Evolutionary conservation across 495 filamentous ascomycete species (phyloP), one percentile per base, ranked within the genome.

Genomic region (Bathelium albidoporum): DNA sequence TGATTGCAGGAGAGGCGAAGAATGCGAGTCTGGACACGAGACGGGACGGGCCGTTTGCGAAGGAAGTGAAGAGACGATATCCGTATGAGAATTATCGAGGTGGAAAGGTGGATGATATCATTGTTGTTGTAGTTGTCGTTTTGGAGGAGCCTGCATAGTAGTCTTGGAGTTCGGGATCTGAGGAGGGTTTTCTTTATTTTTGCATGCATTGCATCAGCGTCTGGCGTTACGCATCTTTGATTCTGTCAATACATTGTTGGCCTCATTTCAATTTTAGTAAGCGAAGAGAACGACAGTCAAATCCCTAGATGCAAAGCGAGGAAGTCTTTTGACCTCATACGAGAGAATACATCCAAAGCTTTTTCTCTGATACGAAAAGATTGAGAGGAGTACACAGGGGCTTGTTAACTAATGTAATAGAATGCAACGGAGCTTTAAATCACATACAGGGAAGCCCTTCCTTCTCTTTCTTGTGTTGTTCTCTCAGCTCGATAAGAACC

Each of bases 21-120:
- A 72, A 81, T 16, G 92, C 91, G 18, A 95, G 91, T 71, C 70
- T 86, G 29, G 87, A 96, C 72, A 77, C 78, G 20, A 88, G 85
- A 62, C 74, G 87, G 44, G 89, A 98, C 73, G 90, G 94, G 0
- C 94, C 94, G 32, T 98, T 98, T 73, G 91, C 94, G 11, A 94
- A 87, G 72, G 93, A 96, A 73, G 90, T 96, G 39, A 89, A 93
- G 71, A 88, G 85, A 66, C 84, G 86, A 67, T 93, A 88, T 68
- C 91, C 91, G 0, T 75, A 85, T n/a, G 90, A 95, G 72, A 80
- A 82, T 44, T 96, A 86, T 80, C 84, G 82, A 53, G 92, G 92
- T 28, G 92, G 92, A 1, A 97, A 97, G 70, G 82, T 92, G 59
- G 92, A 97, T 71, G 92, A 97, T 71, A 95, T 96, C 52, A 90